phyloP scores from a whole-genome alignment of 2,329 filamentous ascomycete species.

The Phaeosphaeriaceae sp. region DNA sequence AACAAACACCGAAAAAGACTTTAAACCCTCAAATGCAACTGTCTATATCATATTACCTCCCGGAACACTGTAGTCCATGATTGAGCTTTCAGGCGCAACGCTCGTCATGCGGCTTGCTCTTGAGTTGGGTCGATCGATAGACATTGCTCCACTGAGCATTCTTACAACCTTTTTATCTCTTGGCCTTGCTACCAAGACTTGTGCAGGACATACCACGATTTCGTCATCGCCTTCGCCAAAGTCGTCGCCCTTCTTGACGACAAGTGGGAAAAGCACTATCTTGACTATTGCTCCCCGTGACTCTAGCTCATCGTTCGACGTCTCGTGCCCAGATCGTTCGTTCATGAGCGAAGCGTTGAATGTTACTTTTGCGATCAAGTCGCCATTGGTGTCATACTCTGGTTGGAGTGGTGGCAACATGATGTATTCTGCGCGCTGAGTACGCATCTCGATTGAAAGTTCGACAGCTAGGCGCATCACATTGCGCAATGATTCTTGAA shows the following conservation, averaged over 20 bases:
- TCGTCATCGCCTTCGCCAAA: conserved; percentile 87
- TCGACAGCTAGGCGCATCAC: conserved; percentile 89
- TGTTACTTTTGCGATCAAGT: conserved; percentile 82
- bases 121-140: conserved; percentile 46
- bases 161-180: conserved; percentile 57
- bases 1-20: conserved; percentile 9
- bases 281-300: conserved; percentile 78
- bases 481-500: conserved; percentile 82
- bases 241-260: conserved; percentile 95
- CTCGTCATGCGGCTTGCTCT: conserved; percentile 34
- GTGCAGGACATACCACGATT: conserved; percentile 92
- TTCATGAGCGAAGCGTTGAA: conserved; percentile 97
- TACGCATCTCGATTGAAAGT: conserved; percentile 95
- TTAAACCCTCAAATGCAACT: conserved; percentile 13
- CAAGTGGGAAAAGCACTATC: conserved; percentile 92
- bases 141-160: conserved; percentile 59
- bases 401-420: conserved; percentile 96
- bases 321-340: conserved; percentile 76
- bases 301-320: conserved; percentile 81
- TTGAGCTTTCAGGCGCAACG: conserved; percentile 40
- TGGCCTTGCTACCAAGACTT: conserved; percentile 76
- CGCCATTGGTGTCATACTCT: conserved; percentile 92
- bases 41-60: conserved; percentile 37
- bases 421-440: conserved; percentile 94
- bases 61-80: conserved; percentile 42